Conservation (phyloP, 179 eudicot genomes). For the Silene coronaria region DNA sequence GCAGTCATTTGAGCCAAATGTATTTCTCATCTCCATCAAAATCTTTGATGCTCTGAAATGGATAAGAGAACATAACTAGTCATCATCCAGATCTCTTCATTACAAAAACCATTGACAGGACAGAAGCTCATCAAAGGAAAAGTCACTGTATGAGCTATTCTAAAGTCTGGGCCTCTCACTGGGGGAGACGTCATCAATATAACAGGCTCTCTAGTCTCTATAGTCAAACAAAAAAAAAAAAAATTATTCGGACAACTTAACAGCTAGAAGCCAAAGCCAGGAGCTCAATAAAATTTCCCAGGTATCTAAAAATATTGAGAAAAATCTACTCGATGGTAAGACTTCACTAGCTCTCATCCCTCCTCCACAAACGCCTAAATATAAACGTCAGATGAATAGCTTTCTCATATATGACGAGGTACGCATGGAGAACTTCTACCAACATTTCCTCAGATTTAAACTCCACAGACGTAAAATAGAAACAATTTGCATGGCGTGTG, state of each 20-base stretch:
- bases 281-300: not conserved
- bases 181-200: not conserved
- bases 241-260: not conserved
- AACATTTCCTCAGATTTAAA: constrained; percentile 1
- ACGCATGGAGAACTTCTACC: not conserved
- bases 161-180: not conserved
- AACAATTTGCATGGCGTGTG: constrained; percentile 13
- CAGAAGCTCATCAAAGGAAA: not conserved
- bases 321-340: not conserved
- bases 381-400: not conserved
- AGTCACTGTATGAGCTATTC: not conserved
- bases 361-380: not conserved
- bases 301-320: not conserved
- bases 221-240: not conserved
- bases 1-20: constrained; percentile 81
- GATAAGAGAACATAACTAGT: constrained; percentile 15
- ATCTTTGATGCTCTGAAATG: constrained; percentile 60
- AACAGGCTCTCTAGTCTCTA: not conserved
- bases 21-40: constrained; percentile 64
- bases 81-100: not conserved
- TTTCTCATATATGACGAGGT: not conserved
- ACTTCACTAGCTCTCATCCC: constrained; percentile 1
- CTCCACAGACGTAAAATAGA: not conserved
- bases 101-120: not conserved
- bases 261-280: not conserved